Base-by-base conservation (phyloP, 2,329 filamentous ascomycete species). In the Fusarium piperis region DNA sequence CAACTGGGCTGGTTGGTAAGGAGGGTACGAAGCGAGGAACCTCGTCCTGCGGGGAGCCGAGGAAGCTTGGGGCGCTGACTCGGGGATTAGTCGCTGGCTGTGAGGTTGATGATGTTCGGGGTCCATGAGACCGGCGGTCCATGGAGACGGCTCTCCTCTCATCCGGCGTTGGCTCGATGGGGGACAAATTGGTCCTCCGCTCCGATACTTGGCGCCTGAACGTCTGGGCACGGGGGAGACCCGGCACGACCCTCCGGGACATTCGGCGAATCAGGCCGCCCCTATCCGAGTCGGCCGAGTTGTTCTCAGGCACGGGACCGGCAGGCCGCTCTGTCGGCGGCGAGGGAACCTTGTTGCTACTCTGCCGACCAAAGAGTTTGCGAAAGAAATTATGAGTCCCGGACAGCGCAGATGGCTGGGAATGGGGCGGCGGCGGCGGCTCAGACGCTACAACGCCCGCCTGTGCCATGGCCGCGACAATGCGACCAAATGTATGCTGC, bases 151-250 rank as follows among this genome's bases (percentile, higher is more conserved):
- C 90, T 77, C 94, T 89, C 73, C 93, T 89, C 81, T 94, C 93
- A 39, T 88, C 87, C 28, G 86, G 82, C 33, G 90, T 88, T 7
- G 89, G 87, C 53, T 91, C 85, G 44, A 90, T 85, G 48, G 93
- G 90, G 65, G 92, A 85, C 60, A 97, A 85, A 76, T 90, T 91
- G 74, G 93, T 90, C 74, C 94, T 88, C 70, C 89, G 88, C 81
- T 97, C 95, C 30, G 94, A 95, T 78, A 93, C 89, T 80, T 95
- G 94, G 75, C 94, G 89, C 81, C 91, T 92, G 82, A 97, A 94
- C 0, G 94, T 97, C 75, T 92, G 89, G 6, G 91, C 85, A 55
- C 94, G 89, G 39, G 94, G 93, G 38, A 97, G 83, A 16, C 92
- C 92, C 18, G 94, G 92, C 16, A 95, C 90, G n/a, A 94, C 93